Evolutionary conservation across 768 basidiomycete species (phyloP).

Genomic region (Lactarius evosmus): DNA sequence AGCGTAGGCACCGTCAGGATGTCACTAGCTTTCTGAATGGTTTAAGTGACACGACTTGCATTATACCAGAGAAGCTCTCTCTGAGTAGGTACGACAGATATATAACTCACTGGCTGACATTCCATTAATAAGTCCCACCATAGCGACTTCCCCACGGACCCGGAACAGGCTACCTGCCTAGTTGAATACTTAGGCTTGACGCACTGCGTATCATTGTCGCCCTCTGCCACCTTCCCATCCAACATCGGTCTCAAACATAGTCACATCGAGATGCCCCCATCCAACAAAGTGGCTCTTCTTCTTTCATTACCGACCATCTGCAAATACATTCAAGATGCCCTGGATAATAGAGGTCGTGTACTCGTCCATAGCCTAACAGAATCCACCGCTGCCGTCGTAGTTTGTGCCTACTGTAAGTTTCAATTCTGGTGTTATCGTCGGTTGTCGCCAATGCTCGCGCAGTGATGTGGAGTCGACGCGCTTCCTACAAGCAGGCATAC

Average conservation of each 20-base stretch:
- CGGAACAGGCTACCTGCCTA: constrained; percentile 47
- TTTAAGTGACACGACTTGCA: constrained; percentile 48
- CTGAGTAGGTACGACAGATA: constrained; percentile 45
- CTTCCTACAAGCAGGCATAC: constrained; percentile 42
- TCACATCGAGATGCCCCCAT: constrained; percentile 44
- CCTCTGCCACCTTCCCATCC: constrained; percentile 43
- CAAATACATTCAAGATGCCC: constrained; percentile 44
- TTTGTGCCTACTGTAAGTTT: constrained; percentile 50
- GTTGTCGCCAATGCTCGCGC: not conserved
- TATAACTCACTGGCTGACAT: not conserved
- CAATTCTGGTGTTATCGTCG: not conserved
- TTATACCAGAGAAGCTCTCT: constrained; percentile 49
- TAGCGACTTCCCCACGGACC: constrained; percentile 57
- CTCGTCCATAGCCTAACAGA: constrained; percentile 57
- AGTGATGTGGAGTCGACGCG: constrained; percentile 48
- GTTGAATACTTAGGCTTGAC: constrained; percentile 51
- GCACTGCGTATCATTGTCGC: constrained; percentile 53
- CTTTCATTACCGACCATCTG: constrained; percentile 47
- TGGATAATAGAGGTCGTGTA: constrained; percentile 43
- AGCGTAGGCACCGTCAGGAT: constrained; percentile 50
- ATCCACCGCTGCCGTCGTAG: constrained; percentile 50
- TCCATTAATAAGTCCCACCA: constrained; percentile 5
- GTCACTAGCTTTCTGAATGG: constrained; percentile 52
- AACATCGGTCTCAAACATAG: constrained; percentile 37
- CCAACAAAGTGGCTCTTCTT: constrained; percentile 41